A percentile compares a stretch with the other conserved stretches of the same genome.
Evolutionary conservation across 2,329 filamentous ascomycete species (phyloP).

Genomic region (Paecilomyces fulvus): DNA sequence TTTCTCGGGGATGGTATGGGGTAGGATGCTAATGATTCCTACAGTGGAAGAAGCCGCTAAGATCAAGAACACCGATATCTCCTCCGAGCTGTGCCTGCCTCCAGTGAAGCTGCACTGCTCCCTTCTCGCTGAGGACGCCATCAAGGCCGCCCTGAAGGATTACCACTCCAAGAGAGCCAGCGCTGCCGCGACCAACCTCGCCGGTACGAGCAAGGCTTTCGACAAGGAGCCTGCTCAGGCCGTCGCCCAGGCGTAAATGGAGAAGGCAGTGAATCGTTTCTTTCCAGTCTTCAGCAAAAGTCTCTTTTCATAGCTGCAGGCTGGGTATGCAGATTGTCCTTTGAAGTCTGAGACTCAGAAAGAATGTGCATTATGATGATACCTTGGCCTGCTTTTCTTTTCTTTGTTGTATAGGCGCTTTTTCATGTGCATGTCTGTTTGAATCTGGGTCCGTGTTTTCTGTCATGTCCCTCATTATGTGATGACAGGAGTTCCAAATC

Average conservation of each 20-base stretch:
- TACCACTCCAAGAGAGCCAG: conserved; percentile 88
- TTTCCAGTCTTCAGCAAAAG: not conserved
- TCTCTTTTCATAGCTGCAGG: not conserved
- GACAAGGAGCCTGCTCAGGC: conserved; percentile 5
- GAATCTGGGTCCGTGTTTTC: not conserved
- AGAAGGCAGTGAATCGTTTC: not conserved
- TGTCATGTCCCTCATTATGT: not conserved
- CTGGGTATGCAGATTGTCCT: not conserved
- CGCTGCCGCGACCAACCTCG: conserved; percentile 63
- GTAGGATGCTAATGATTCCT: conserved; percentile 2
- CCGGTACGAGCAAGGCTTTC: conserved; percentile 47
- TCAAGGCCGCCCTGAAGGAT: conserved; percentile 84
- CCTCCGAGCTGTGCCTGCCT: conserved; percentile 84
- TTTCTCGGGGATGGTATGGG: not conserved
- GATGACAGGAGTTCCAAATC: not conserved
- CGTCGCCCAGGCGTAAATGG: not conserved
- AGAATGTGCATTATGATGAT: not conserved
- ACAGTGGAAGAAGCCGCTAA: conserved; percentile 76
- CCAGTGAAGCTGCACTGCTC: conserved; percentile 88
- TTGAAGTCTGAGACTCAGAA: not conserved
- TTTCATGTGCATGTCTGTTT: too few relatives aligned
- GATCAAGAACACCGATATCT: conserved; percentile 96
- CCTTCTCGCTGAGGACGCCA: conserved; percentile 86
- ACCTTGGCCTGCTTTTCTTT: not conserved
- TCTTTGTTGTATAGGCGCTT: not conserved